These are phyloP conservation scores for Nigrograna mackinnonii DNA, from an alignment of 2,329 filamentous ascomycete genomes.

Conservation along the genomic window DNA sequence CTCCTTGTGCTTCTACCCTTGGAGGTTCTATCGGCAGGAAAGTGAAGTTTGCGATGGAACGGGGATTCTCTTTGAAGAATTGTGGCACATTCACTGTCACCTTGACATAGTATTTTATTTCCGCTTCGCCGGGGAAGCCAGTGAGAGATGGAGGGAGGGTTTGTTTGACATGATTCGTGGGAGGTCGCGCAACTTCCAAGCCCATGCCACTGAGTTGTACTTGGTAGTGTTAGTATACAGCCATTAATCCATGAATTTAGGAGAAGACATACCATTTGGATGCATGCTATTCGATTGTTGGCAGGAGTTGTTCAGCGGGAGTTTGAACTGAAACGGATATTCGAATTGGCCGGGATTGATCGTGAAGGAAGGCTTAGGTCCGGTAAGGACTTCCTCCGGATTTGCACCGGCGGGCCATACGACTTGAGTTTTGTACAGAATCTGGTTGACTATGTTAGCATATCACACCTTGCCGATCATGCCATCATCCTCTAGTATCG, in stretches of 20 bases:
- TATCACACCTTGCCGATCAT: no score
- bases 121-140: slow-evolving; percentile 84
- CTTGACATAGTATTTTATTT: slow-evolving; percentile 94
- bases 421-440: slow-evolving; percentile 73
- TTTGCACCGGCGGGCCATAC: slow-evolving; percentile 67
- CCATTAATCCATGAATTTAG: no score
- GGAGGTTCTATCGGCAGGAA: slow-evolving; percentile 94
- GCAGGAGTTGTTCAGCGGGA: slow-evolving; percentile 76
- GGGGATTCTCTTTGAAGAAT: slow-evolving; percentile 87
- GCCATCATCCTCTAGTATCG: no score
- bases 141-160: slow-evolving; percentile 87
- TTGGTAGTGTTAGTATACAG: background rate
- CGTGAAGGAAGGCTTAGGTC: slow-evolving; percentile 55
- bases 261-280: slow-evolving; percentile 30
- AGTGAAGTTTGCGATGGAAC: slow-evolving; percentile 65
- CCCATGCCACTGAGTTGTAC: slow-evolving; percentile 48
- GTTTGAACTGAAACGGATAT: slow-evolving; percentile 78
- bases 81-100: slow-evolving; percentile 90
- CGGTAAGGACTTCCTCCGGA: slow-evolving; percentile 41
- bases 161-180: slow-evolving; percentile 72
- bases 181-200: slow-evolving; percentile 50
- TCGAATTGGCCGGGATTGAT: slow-evolving; percentile 72
- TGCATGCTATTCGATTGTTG: slow-evolving; percentile 38
- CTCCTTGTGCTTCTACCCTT: slow-evolving; percentile 67
- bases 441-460: slow-evolving; percentile 43